Base-by-base conservation (phyloP, 768 basidiomycete genomes). In the Pleurotus salmoneostramineus region DNA sequence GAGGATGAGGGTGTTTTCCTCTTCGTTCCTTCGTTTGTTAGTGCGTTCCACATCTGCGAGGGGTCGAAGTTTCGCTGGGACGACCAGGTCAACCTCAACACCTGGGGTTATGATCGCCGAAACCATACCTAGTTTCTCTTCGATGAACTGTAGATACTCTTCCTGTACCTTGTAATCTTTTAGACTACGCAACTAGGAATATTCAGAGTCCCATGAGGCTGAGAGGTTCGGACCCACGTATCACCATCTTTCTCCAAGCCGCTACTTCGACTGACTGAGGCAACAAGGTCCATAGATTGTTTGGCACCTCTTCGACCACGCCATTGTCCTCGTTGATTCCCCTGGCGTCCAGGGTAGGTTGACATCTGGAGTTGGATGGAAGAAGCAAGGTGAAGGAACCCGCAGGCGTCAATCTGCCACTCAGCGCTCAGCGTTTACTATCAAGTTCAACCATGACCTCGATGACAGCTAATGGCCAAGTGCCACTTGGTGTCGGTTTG, bases 231-330 rank as follows among this genome's bases (percentile, higher is more conserved):
- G 50, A 48, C 89, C 79, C 70, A 92, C 90, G 81, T 78, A 71
- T 91, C 86, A 40, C 90, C 89, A 59, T 83, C 88, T 62, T 81
- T 84, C 63, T 87, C 86, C 27, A 91, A 66, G 7, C 90, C 89
- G 62, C 89, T 86, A 63, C 88, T 89, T 42, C 90, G 78, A 65
- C 89, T 91, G 48, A 91, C 82, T 1, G 88, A 88, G 1, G 89
- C 79, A 49, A 91, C 80, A 50, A 80, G 71, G 58, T 88, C 83
- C 84, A 90, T 85, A 17, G 52, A 43, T 31, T 14, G n/a, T 43
- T 55, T 42, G 36, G n/a, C 40, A 43, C 32, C 52, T 43, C 52
- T 17, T 14, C 36, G 21, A 3, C 21, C 52, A 7, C 52, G 36
- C 6, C 27, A 21, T 8, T 33, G 33, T 5, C 50, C 50, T n/a